A percentile compares a stretch with the other conserved stretches of the same genome.
Evolutionary conservation across 2,329 filamentous ascomycete genomes (phyloP).

Genomic region (Aspergillus felis): DNA sequence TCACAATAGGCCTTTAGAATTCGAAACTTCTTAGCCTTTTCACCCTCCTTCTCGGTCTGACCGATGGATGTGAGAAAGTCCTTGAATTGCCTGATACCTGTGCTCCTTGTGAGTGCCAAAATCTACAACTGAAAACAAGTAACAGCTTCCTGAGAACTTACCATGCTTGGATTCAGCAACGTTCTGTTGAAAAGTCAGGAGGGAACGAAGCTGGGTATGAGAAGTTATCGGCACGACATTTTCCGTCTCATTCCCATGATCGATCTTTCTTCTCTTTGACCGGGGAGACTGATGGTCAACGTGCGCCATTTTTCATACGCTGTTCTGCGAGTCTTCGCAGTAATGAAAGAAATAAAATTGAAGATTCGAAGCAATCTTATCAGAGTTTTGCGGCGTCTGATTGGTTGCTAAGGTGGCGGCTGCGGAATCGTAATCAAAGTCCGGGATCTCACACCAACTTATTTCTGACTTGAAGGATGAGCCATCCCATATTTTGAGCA

Average conservation of each 20-base stretch:
- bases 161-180: slow-evolving; percentile 54
- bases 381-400: slow-evolving; percentile 20
- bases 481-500: not conserved
- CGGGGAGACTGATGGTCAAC: slow-evolving; percentile 30
- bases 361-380: slow-evolving; percentile 3
- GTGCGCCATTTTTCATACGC: slow-evolving; percentile 28
- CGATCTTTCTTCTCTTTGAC: slow-evolving; percentile 40
- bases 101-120: not conserved
- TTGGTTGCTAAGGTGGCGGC: slow-evolving; percentile 6
- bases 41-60: slow-evolving; percentile 31
- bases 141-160: slow-evolving; percentile 46
- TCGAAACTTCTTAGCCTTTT: slow-evolving; percentile 38
- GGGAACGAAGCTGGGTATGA: slow-evolving; percentile 62
- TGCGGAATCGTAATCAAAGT: not conserved
- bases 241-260: slow-evolving; percentile 18
- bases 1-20: slow-evolving; percentile 49
- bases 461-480: not conserved
- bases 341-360: not conserved
- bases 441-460: not conserved
- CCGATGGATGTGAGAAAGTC: slow-evolving; percentile 41
- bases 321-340: slow-evolving; percentile 15
- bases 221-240: slow-evolving; percentile 35
- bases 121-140: not conserved
- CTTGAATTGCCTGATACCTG: slow-evolving; percentile 44
- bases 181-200: slow-evolving; percentile 70